Evolutionary conservation across 2,329 filamentous ascomycete genomes (phyloP).

Genomic region (Fusarium chlamydosporum): DNA sequence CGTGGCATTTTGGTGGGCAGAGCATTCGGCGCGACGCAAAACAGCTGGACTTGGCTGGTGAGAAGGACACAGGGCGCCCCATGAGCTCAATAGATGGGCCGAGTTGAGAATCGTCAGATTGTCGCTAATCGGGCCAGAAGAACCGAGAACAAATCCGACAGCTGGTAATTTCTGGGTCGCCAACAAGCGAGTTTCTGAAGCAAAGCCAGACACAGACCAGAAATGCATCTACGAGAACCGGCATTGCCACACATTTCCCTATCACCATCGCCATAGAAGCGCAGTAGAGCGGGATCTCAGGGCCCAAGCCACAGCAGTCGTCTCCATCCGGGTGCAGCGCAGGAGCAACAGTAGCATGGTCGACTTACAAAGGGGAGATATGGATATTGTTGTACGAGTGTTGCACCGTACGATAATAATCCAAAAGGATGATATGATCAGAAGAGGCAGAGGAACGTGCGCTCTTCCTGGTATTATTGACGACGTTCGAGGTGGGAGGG

Average conservation of each 20-base stretch:
- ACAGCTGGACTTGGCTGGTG: conserved; percentile 32
- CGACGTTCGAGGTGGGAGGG: conserved; percentile 41
- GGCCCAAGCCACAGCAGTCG: conserved; percentile 38
- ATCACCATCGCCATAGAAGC: conserved; percentile 21
- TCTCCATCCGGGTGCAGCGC: conserved; percentile 44
- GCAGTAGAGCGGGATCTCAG: conserved; percentile 22
- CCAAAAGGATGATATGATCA: conserved; percentile 48
- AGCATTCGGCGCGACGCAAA: conserved; percentile 44
- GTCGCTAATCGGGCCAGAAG: conserved; percentile 44
- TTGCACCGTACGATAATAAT: conserved; percentile 52
- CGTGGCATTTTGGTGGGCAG: conserved; percentile 48
- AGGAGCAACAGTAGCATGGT: conserved; percentile 35
- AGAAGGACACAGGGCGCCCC: conserved; percentile 34
- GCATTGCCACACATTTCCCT: conserved; percentile 39
- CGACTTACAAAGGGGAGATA: conserved; percentile 46
- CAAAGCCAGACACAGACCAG: conserved; percentile 19
- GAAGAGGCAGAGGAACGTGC: conserved; percentile 50
- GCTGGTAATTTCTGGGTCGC: conserved; percentile 25
- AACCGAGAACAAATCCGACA: conserved; percentile 29
- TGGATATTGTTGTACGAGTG: conserved; percentile 47
- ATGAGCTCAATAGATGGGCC: conserved; percentile 43
- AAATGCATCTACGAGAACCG: conserved; percentile 33
- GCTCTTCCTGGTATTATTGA: conserved; percentile 40
- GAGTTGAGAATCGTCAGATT: conserved; percentile 42
- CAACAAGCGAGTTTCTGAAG: conserved; percentile 11